These are phyloP conservation scores for Pyricularia sp. DNA, from an alignment of 2,329 filamentous ascomycete genomes.

Conservation along the genomic window DNA sequence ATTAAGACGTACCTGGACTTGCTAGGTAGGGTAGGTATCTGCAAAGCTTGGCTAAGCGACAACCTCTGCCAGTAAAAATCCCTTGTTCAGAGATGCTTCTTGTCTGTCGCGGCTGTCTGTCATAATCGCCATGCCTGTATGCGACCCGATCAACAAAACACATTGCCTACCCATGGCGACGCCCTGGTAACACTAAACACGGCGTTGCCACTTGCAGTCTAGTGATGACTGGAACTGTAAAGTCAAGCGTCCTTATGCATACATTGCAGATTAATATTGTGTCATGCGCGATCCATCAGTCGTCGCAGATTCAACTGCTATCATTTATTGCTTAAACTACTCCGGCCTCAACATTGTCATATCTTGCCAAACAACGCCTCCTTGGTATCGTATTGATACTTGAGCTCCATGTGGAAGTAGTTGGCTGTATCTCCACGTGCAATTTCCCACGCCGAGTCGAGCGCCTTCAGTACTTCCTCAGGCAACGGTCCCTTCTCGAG, in stretches of 20 bases:
- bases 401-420: slow-evolving; percentile 50
- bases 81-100: background rate
- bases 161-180: background rate
- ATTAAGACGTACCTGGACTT: no score
- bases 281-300: background rate
- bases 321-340: background rate
- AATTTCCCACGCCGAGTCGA: slow-evolving; percentile 73
- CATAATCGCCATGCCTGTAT: background rate
- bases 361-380: slow-evolving; percentile 42
- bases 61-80: background rate
- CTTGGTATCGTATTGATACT: slow-evolving; percentile 57
- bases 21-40: no score
- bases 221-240: background rate
- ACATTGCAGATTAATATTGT: background rate
- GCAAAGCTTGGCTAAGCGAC: background rate
- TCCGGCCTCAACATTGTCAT: background rate
- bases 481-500: slow-evolving; percentile 57
- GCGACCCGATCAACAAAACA: no score
- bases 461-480: slow-evolving; percentile 56
- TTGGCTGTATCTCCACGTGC: slow-evolving; percentile 43
- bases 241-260: background rate
- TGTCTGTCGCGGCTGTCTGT: background rate
- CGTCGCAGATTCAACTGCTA: background rate
- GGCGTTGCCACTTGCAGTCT: background rate
- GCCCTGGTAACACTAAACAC: background rate